A percentile compares a stretch with the other conserved stretches of the same genome.
Conservation (phyloP, 2,329 filamentous ascomycete genomes). For the Trichophyton rubrum region DNA sequence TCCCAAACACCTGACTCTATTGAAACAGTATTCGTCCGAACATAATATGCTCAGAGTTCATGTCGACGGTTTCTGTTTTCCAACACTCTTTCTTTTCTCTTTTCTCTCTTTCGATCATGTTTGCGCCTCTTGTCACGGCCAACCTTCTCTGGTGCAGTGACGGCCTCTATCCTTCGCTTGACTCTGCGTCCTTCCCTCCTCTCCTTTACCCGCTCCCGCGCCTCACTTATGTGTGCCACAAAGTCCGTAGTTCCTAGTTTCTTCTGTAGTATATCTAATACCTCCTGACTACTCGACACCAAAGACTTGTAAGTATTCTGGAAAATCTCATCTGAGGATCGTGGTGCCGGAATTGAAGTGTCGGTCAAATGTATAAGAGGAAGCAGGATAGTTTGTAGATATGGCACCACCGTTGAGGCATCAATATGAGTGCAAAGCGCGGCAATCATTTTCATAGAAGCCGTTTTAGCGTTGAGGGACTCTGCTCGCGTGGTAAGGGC, state of each 20-base stretch:
- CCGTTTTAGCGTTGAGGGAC: conserved; percentile 60
- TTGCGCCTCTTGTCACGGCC: conserved; percentile 70
- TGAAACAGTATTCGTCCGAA: background rate
- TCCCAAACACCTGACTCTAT: background rate
- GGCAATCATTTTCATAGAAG: conserved; percentile 61
- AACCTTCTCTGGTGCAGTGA: conserved; percentile 66
- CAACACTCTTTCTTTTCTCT: conserved; percentile 63
- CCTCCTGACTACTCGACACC: conserved; percentile 57
- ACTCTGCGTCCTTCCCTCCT: conserved; percentile 60
- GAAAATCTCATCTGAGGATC: conserved; percentile 58
- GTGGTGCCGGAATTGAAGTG: conserved; percentile 57
- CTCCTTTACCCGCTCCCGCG: conserved; percentile 59
- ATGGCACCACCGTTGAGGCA: conserved; percentile 44
- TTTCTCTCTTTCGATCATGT: conserved; percentile 70
- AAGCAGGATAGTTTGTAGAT: conserved; percentile 51
- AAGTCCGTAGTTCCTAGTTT: conserved; percentile 72
- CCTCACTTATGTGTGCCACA: conserved; percentile 57
- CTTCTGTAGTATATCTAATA: conserved; percentile 72
- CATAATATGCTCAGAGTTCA: conserved; percentile 44
- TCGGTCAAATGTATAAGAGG: conserved; percentile 78
- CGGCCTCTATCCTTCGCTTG: conserved; percentile 82
- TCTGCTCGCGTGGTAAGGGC: conserved; percentile 48
- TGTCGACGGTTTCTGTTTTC: conserved; percentile 61
- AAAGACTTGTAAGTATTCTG: conserved; percentile 57
- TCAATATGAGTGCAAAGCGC: conserved; percentile 54